Conservation (phyloP, 495 filamentous ascomycete genomes). For the Darksidea phi region DNA sequence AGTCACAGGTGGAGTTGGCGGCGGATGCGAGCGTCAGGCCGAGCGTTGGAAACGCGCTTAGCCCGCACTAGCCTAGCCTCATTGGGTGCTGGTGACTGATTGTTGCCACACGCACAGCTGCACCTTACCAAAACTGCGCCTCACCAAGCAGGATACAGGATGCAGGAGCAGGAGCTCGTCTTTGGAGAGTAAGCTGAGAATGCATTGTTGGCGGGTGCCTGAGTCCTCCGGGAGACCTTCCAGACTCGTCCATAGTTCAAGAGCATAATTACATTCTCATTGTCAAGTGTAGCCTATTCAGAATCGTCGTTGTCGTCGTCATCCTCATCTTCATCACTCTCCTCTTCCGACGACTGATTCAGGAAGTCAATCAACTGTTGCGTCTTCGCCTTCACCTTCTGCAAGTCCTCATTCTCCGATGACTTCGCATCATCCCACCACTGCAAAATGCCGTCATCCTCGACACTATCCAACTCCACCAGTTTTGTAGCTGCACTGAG, state of each 20-base stretch:
- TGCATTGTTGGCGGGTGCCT: background rate
- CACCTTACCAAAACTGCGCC: too few species aligned
- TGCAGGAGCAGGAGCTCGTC: too few species aligned
- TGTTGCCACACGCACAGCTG: too few species aligned
- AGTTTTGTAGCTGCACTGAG: conserved; percentile 74
- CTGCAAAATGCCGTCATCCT: conserved; percentile 80
- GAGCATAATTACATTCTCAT: too few species aligned
- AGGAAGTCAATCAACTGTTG: conserved; percentile 83
- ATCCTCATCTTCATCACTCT: conserved; percentile 70
- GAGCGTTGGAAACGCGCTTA: background rate
- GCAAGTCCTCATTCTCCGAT: conserved; percentile 63
- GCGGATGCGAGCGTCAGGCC: background rate
- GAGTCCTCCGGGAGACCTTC: too few species aligned
- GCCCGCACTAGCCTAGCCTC: background rate
- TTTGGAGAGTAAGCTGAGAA: background rate
- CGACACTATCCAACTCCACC: conserved; percentile 79
- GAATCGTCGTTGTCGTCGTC: conserved; percentile 54
- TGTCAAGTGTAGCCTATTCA: conserved; percentile 6
- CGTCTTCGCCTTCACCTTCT: conserved; percentile 66
- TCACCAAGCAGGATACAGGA: too few species aligned
- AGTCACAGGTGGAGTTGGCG: conserved; percentile 12
- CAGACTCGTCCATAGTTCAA: too few species aligned
- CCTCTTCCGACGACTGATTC: conserved; percentile 77
- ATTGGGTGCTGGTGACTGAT: too few species aligned
- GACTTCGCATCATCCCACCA: conserved; percentile 82